A percentile compares a stretch with the other conserved stretches of the same genome.
These are phyloP conservation scores for Clitopilus passeckerianus DNA, from an alignment of 768 basidiomycete genomes.

Conservation along the genomic window DNA sequence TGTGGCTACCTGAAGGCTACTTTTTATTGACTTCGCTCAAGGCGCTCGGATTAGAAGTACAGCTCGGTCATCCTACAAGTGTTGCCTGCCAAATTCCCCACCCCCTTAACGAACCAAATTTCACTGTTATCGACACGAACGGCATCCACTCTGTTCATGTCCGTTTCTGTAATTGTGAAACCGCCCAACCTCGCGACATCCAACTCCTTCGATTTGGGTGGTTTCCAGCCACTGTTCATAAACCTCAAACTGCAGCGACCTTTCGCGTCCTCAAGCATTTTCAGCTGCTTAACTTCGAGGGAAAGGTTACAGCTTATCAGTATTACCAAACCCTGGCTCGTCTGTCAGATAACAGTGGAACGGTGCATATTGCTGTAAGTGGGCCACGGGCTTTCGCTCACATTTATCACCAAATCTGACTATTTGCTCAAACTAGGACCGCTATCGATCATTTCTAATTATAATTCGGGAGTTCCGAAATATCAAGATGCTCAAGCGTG, in stretches of 20 bases:
- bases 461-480: slow-evolving; percentile 17
- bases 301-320: slow-evolving; percentile 20
- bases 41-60: slow-evolving; percentile 11
- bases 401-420: background rate
- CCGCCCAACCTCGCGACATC: slow-evolving; percentile 2
- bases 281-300: slow-evolving; percentile 22
- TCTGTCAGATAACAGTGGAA: slow-evolving; percentile 19
- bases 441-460: slow-evolving; percentile 14
- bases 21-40: slow-evolving; percentile 10
- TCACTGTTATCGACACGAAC: slow-evolving; percentile 20
- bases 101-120: slow-evolving; percentile 13
- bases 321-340: slow-evolving; percentile 18
- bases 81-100: slow-evolving; percentile 11
- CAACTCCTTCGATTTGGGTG: slow-evolving; percentile 24
- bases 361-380: slow-evolving; percentile 9
- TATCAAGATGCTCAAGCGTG: slow-evolving; percentile 19
- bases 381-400: background rate
- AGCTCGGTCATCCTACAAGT: slow-evolving; percentile 15
- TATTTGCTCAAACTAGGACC: slow-evolving; percentile 8
- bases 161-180: slow-evolving; percentile 24
- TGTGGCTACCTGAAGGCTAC: slow-evolving; percentile 8
- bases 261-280: slow-evolving; percentile 18
- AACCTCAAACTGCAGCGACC: slow-evolving; percentile 21
- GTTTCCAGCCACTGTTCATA: slow-evolving; percentile 17
- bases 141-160: slow-evolving; percentile 22